phyloP scores from a whole-genome alignment of 2,329 filamentous ascomycete genomes.

The Microdochium paspali region DNA sequence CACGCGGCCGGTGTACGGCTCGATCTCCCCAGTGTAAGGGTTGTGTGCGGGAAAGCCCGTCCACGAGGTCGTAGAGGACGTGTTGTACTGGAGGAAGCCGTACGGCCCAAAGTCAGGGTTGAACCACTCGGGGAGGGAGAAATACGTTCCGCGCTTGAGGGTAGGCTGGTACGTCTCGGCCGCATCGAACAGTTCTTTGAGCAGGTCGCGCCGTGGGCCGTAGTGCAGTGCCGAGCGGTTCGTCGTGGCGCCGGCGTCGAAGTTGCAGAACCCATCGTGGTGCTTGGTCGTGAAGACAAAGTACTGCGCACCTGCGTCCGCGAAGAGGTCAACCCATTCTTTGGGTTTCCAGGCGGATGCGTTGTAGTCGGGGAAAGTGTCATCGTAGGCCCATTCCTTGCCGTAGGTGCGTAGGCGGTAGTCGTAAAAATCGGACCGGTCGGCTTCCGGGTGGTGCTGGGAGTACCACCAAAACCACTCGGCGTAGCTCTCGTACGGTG shows the following conservation, averaged over 20 bases:
- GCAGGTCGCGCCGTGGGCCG: slow-evolving; percentile 28
- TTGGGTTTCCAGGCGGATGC: slow-evolving; percentile 38
- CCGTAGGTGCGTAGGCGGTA: slow-evolving; percentile 43
- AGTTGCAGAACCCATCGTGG: slow-evolving; percentile 36
- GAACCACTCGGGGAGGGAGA: slow-evolving; percentile 39
- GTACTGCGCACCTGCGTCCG: slow-evolving; percentile 27
- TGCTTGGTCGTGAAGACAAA: slow-evolving; percentile 37
- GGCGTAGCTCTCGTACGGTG: slow-evolving; percentile 28
- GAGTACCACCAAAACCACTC: slow-evolving; percentile 43
- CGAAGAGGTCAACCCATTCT: slow-evolving; percentile 27
- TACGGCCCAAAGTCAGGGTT: slow-evolving; percentile 33
- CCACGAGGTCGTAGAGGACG: slow-evolving; percentile 20
- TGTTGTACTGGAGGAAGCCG: slow-evolving; percentile 26
- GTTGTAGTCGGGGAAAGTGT: slow-evolving; percentile 44
- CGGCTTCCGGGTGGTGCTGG: slow-evolving; percentile 29
- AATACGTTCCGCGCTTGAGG: slow-evolving; percentile 35
- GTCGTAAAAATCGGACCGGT: slow-evolving; percentile 32
- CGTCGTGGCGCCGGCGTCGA: slow-evolving; percentile 26
- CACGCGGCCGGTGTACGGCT: slow-evolving; percentile 32
- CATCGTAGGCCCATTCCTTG: slow-evolving; percentile 41
- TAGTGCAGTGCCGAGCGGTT: slow-evolving; percentile 30
- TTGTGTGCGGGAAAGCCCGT: slow-evolving; percentile 28
- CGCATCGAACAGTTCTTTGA: slow-evolving; percentile 33
- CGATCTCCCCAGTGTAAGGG: slow-evolving; percentile 28
- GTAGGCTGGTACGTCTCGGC: slow-evolving; percentile 28